A percentile compares a stretch with the other conserved stretches of the same genome.
Conservation (phyloP, 2,329 filamentous ascomycete genomes). For the Neurospora sp. region DNA sequence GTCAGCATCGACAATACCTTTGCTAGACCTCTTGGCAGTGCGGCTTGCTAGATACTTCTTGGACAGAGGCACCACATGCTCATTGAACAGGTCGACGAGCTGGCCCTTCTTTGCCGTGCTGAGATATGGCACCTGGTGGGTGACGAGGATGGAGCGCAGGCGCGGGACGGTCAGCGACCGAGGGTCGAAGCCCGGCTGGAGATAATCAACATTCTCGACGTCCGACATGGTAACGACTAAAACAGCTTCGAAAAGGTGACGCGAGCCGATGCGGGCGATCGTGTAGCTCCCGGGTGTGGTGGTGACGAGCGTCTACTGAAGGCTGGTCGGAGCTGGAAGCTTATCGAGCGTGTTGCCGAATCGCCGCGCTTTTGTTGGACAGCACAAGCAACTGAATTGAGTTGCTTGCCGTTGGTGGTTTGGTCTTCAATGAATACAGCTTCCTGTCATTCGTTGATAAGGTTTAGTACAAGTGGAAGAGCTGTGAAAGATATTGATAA, state of each 20-base stretch:
- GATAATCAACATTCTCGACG: slow-evolving; percentile 64
- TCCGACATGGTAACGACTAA: slow-evolving; percentile 42
- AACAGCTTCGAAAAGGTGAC: not conserved
- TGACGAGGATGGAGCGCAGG: slow-evolving; percentile 82
- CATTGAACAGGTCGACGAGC: slow-evolving; percentile 73
- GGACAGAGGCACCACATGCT: slow-evolving; percentile 68
- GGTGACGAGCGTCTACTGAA: not conserved
- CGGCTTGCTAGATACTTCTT: slow-evolving; percentile 65
- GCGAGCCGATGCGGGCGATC: not conserved
- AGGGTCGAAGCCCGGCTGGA: slow-evolving; percentile 80
- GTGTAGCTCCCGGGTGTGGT: not conserved
- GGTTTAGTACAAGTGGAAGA: not conserved
- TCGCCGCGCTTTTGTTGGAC: not conserved
- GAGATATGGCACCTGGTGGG: slow-evolving; percentile 76
- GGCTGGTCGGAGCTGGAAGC: not conserved
- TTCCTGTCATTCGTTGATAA: not conserved
- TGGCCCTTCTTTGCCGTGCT: slow-evolving; percentile 86
- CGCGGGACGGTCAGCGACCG: slow-evolving; percentile 74
- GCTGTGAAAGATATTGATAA: not conserved
- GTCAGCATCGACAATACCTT: slow-evolving; percentile 65
- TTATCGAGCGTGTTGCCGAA: not conserved
- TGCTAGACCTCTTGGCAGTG: slow-evolving; percentile 76
- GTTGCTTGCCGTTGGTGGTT: not conserved
- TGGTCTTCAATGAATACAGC: not conserved
- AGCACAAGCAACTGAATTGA: not conserved